A percentile compares a stretch with the other conserved stretches of the same genome.
Evolutionary conservation across 2,329 filamentous ascomycete genomes (phyloP).

Genomic region (Bimuria novae-zelandiae): DNA sequence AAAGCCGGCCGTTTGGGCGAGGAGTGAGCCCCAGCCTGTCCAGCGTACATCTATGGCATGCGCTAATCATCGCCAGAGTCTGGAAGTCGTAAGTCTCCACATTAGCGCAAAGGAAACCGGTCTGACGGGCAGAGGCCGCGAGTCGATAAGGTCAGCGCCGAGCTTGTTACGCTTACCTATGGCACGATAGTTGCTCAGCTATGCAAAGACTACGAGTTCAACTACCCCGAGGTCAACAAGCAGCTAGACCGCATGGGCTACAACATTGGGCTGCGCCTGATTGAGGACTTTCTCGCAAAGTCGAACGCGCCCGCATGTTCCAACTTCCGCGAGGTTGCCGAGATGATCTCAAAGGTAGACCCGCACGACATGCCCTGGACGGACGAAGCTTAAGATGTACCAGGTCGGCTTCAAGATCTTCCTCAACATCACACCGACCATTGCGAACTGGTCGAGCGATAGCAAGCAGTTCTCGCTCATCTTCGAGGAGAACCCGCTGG

Average conservation of each 20-base stretch:
- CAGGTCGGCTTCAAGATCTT: conserved; percentile 99
- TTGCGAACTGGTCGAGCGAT: conserved; percentile 95
- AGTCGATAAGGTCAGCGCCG: conserved; percentile 97
- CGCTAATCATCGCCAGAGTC: conserved; percentile 63
- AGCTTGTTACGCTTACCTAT: conserved; percentile 96
- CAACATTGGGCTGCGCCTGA: conserved; percentile 93
- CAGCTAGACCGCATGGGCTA: conserved; percentile 99
- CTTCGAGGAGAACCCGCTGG: conserved; percentile 95
- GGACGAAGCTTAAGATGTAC: conserved; percentile 12
- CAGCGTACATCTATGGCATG: conserved; percentile 28
- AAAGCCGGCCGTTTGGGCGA: conserved; percentile 73
- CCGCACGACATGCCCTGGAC: background rate
- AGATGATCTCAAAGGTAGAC: conserved; percentile 87
- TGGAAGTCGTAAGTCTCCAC: conserved; percentile 76
- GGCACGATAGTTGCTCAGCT: conserved; percentile 96
- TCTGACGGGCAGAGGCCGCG: conserved; percentile 68
- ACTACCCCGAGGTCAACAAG: conserved; percentile 95
- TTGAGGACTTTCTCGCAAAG: conserved; percentile 97
- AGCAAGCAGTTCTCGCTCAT: conserved; percentile 95
- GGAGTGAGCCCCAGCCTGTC: conserved; percentile 62
- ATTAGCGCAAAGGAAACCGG: conserved; percentile 5
- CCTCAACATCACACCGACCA: conserved; percentile 89
- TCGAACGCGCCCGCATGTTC: conserved; percentile 86
- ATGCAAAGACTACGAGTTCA: conserved; percentile 92
- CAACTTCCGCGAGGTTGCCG: conserved; percentile 94